phyloP scores from a whole-genome alignment of 2,329 filamentous ascomycete species.

The Leptographium flavum region DNA sequence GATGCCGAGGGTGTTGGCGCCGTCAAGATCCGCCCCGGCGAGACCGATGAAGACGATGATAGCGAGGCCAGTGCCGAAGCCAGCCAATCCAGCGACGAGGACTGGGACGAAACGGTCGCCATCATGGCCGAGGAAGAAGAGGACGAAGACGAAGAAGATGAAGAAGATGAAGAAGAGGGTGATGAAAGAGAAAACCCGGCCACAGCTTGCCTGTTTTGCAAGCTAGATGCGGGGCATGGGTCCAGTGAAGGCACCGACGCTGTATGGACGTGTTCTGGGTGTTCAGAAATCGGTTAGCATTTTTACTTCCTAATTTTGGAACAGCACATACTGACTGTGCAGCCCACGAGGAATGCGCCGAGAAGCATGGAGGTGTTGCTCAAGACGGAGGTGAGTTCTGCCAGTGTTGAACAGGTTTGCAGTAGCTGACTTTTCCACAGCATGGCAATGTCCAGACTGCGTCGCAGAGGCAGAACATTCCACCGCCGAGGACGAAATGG shows the following conservation, averaged over 20 bases:
- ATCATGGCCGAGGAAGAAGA: slow-evolving; percentile 38
- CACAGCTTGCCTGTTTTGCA: slow-evolving; percentile 60
- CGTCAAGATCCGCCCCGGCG: slow-evolving; percentile 40
- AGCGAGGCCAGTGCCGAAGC: slow-evolving; percentile 25
- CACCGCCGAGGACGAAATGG: slow-evolving; percentile 12
- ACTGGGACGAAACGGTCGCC: slow-evolving; percentile 43
- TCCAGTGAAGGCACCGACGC: slow-evolving; percentile 69
- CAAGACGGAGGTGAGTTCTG: slow-evolving; percentile 46
- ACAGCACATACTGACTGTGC: slow-evolving; percentile 23
- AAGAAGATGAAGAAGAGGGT: slow-evolving; percentile 40
- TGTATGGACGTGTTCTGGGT: slow-evolving; percentile 62
- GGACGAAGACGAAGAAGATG: slow-evolving; percentile 59
- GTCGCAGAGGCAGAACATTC: slow-evolving; percentile 17
- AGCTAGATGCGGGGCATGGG: slow-evolving; percentile 68
- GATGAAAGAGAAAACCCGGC: slow-evolving; percentile 35
- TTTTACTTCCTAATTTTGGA: neutral
- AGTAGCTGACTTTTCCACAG: slow-evolving; percentile 15
- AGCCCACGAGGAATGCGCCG: slow-evolving; percentile 88
- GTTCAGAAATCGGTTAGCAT: slow-evolving; percentile 67
- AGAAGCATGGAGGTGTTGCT: slow-evolving; percentile 49
- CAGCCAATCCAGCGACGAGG: slow-evolving; percentile 33
- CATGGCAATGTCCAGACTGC: slow-evolving; percentile 40
- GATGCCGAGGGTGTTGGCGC: slow-evolving; percentile 42
- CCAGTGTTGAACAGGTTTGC: slow-evolving; percentile 1
- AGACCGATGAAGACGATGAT: slow-evolving; percentile 30